Base-by-base conservation (phyloP, 2,329 filamentous ascomycete species). In the Pestalotiopsis sp. region DNA sequence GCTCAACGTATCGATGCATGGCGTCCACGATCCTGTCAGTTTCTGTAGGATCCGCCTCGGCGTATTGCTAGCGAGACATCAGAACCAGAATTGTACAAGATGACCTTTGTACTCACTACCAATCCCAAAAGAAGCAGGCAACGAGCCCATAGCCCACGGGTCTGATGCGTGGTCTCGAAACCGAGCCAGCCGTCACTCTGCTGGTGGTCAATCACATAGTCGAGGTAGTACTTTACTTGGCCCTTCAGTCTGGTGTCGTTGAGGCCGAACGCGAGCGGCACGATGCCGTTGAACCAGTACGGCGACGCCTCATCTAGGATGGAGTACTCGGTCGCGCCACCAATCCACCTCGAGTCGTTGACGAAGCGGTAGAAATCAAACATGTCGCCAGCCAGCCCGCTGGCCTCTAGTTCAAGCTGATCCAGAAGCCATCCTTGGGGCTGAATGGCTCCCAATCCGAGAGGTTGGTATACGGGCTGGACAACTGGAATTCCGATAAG, bases 281-380 rank as follows among this genome's bases (percentile, higher is more conserved):
- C 86, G 1, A 88, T 78, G 3, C 83, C 85, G 72, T 90, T 89
- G 73, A 88, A 85, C 85, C 87, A 89, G 74, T 89, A 89, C 0
- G 87, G 85, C 31, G 84, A 82, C 1, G 82, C 85, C 77, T 90
- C 87, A 71, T 88, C 82, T 2, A 89, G 77, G 25, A 77, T 76
- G 13, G 82, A 86, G 72, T 89, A 89, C 71, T 89, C 86, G 3
- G 78, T 74, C 39, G 78, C 72, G 4, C 86, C 85, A 2, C 86
- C 87, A 2, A 86, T 74, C 86, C 86, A 90, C 17, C 79, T 78
- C 3, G 81, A 84, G 68, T 87, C 75, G 3, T 81, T 79, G 13
- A 89, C 86, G 70, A 82, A 86, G n/a, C 81, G 81, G 76, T 87
- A 90, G 72, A 89, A 89, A 61, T 88, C 83, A 72, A 82, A 81